phyloP scores from a whole-genome alignment of 1,139 yeast genomes.

The Geotrichum bryndzae region DNA sequence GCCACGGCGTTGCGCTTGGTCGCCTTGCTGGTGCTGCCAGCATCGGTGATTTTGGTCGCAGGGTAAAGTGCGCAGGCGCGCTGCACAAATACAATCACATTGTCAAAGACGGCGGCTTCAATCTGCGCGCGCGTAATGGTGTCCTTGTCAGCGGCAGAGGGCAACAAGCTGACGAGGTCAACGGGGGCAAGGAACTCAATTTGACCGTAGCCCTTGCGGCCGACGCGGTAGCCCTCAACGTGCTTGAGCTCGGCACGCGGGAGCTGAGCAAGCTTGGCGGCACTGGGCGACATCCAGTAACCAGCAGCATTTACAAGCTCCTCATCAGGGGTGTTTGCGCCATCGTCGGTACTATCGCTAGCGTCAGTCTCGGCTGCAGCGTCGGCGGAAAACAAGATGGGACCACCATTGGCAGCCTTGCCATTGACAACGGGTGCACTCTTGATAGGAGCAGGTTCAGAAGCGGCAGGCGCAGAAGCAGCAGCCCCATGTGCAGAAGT shows the following conservation, averaged over 20 bases:
- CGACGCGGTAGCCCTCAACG: constrained; percentile 66
- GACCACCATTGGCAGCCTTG: background rate
- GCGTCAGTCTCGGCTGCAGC: background rate
- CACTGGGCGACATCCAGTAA: constrained; percentile 81
- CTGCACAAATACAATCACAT: constrained; percentile 53
- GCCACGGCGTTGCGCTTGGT: constrained; percentile 26
- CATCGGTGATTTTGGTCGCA: constrained; percentile 36
- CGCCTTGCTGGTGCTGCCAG: background rate
- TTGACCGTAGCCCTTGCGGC: constrained; percentile 72
- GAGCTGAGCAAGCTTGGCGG: constrained; percentile 54
- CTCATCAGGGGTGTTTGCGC: constrained; percentile 30
- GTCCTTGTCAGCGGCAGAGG: background rate
- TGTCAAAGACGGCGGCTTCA: constrained; percentile 58
- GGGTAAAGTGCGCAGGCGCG: constrained; percentile 71
- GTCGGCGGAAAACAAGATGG: background rate
- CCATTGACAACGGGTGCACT: background rate
- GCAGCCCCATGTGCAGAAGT: background rate
- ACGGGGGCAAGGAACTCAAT: constrained; percentile 76
- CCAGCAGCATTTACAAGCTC: constrained; percentile 55
- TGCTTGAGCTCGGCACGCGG: constrained; percentile 58
- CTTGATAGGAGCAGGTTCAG: background rate
- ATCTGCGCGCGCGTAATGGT: constrained; percentile 30
- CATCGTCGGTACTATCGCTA: background rate
- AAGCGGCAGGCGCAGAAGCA: background rate
- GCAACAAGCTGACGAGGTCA: constrained; percentile 59